phyloP scores from a whole-genome alignment of 345 rosid species.

The Syzygium oleosum region DNA sequence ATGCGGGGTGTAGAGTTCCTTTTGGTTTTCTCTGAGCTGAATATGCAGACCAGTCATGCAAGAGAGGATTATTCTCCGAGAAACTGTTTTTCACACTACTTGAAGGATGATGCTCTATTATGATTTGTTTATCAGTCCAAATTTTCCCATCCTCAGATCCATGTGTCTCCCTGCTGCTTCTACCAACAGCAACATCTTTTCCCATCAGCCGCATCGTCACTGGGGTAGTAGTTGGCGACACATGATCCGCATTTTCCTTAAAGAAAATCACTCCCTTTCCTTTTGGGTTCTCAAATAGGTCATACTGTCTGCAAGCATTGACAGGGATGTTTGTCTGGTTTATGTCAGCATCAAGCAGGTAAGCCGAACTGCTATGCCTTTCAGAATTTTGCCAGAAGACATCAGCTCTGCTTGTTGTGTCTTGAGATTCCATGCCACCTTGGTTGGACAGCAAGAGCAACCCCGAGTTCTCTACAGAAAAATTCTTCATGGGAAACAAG shows the following conservation, averaged over 20 bases:
- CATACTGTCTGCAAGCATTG: slow-evolving; percentile 5
- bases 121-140: slow-evolving; percentile 37
- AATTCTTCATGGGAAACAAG: slow-evolving; percentile 15
- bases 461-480: slow-evolving; percentile 10
- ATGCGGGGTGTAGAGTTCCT: slow-evolving; percentile 5
- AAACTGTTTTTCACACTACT: background rate
- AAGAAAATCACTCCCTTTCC: slow-evolving; percentile 6
- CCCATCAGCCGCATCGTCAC: slow-evolving; percentile 70
- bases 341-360: slow-evolving; percentile 15
- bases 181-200: slow-evolving; percentile 50
- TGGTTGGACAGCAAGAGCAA: background rate
- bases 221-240: slow-evolving; percentile 17
- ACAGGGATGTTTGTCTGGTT: slow-evolving; percentile 14
- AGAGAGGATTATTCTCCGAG: slow-evolving; percentile 7
- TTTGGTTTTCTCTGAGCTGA: slow-evolving; percentile 16
- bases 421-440: slow-evolving; percentile 7
- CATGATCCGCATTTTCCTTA: slow-evolving; percentile 9
- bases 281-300: slow-evolving; percentile 9
- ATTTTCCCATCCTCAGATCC: slow-evolving; percentile 23
- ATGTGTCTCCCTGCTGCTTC: slow-evolving; percentile 19
- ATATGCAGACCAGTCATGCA: slow-evolving; percentile 13
- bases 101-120: slow-evolving; percentile 17
- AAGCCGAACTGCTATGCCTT: slow-evolving; percentile 8
- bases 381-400: slow-evolving; percentile 9
- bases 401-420: slow-evolving; percentile 8